A percentile compares a stretch with the other conserved stretches of the same genome.
Evolutionary conservation across 805 yeast genomes (phyloP).

Genomic region (Candida cerambycidarum): DNA sequence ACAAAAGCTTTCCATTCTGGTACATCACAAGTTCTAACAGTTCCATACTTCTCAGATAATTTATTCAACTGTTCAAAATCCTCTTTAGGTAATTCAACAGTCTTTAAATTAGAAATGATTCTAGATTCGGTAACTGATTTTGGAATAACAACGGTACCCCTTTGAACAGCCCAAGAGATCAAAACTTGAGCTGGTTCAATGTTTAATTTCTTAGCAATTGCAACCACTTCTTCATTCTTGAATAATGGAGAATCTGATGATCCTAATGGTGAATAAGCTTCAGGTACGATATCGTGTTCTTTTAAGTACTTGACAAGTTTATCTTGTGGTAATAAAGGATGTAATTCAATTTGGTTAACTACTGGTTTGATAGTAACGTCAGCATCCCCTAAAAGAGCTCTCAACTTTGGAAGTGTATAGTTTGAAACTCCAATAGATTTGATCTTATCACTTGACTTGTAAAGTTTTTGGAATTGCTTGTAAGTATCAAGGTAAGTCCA

Average conservation of each 20-base stretch:
- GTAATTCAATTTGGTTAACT: slow-evolving; percentile 36
- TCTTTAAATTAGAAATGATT: slow-evolving; percentile 37
- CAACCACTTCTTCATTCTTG: slow-evolving; percentile 26
- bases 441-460: slow-evolving; percentile 32
- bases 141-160: slow-evolving; percentile 40
- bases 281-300: slow-evolving; percentile 57
- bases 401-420: slow-evolving; percentile 29
- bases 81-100: slow-evolving; percentile 33
- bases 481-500: slow-evolving; percentile 36
- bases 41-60: slow-evolving; percentile 33
- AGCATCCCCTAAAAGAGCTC: slow-evolving; percentile 23
- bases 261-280: slow-evolving; percentile 78
- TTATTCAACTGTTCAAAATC: slow-evolving; percentile 35
- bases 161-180: slow-evolving; percentile 40
- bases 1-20: slow-evolving; percentile 16
- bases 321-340: slow-evolving; percentile 37
- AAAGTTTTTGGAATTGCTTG: slow-evolving; percentile 55
- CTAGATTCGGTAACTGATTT: slow-evolving; percentile 38
- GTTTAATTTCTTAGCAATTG: slow-evolving; percentile 31
- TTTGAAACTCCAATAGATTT: slow-evolving; percentile 40
- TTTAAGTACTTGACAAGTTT: slow-evolving; percentile 51
- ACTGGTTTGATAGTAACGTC: slow-evolving; percentile 30
- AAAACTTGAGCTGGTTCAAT: slow-evolving; percentile 36
- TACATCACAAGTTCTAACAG: slow-evolving; percentile 30
- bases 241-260: slow-evolving; percentile 36